phyloP scores from a whole-genome alignment of 306 rosid genomes.

The Morella rubra region DNA sequence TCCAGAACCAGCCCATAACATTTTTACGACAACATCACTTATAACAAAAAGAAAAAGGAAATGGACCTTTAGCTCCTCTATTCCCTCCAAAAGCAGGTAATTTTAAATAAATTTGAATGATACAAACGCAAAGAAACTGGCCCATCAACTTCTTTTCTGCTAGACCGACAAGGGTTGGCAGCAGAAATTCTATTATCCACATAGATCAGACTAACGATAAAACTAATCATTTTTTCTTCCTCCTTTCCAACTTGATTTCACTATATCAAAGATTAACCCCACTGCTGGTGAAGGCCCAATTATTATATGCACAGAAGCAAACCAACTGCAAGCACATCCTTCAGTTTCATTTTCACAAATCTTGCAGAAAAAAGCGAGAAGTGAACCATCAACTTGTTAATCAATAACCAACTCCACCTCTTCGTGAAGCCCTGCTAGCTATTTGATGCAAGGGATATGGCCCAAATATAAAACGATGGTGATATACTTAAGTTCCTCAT shows the following conservation, averaged over 20 bases:
- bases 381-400: not conserved
- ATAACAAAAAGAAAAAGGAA: too few relatives aligned
- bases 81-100: too few relatives aligned
- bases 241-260: not conserved
- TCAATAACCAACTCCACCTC: not conserved
- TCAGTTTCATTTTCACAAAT: not conserved
- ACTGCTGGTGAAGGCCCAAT: slow-evolving; percentile 2
- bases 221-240: not conserved
- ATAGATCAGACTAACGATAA: not conserved
- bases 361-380: not conserved
- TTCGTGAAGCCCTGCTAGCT: not conserved
- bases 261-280: not conserved
- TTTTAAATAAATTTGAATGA: too few relatives aligned
- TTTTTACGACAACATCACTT: not conserved
- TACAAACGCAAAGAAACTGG: not conserved
- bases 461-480: too few relatives aligned
- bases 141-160: not conserved
- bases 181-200: not conserved
- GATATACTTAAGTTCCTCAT: too few relatives aligned
- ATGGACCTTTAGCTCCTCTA: too few relatives aligned
- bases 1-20: slow-evolving; percentile 6
- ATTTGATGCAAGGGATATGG: too few relatives aligned
- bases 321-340: not conserved
- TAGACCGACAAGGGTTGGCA: not conserved
- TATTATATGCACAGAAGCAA: not conserved